phyloP scores from a whole-genome alignment of 1,139 yeast species.

The Diutina siamensis region DNA sequence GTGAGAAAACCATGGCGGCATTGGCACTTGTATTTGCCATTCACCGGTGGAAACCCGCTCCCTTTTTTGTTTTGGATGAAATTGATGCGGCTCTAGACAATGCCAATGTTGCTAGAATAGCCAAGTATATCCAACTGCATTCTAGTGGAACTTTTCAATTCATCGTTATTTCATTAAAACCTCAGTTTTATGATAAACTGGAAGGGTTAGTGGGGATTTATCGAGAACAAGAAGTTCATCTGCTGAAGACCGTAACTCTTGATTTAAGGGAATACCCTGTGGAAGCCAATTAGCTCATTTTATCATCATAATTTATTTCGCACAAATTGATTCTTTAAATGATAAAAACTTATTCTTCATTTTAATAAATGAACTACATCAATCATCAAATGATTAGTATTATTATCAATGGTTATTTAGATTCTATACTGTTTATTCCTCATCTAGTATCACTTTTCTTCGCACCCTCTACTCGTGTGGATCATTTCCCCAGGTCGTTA shows the following conservation, averaged over 20 bases:
- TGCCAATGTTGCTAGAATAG: conserved; percentile 75
- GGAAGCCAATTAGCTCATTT: neutral
- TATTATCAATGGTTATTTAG: too few species aligned
- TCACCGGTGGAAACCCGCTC: conserved; percentile 86
- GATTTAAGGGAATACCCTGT: conserved; percentile 56
- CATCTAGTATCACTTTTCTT: too few species aligned
- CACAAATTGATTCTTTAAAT: too few species aligned
- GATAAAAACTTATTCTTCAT: too few species aligned
- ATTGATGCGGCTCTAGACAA: conserved; percentile 96
- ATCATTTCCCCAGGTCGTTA: too few species aligned
- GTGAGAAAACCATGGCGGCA: conserved; percentile 96
- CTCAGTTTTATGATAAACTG: conserved; percentile 75
- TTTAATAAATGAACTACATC: too few species aligned
- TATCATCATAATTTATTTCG: neutral
- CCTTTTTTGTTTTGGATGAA: conserved; percentile 92
- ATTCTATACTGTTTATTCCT: too few species aligned
- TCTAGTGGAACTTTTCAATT: conserved; percentile 80
- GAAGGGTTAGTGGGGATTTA: conserved; percentile 91
- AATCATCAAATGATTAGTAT: too few species aligned
- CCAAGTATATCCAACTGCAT: conserved; percentile 67
- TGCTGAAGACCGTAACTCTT: conserved; percentile 66
- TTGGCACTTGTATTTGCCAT: conserved; percentile 83
- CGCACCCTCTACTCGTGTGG: too few species aligned
- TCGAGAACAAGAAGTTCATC: conserved; percentile 67
- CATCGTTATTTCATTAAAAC: conserved; percentile 87